A percentile compares a stretch with the other conserved stretches of the same genome.
Evolutionary conservation across 192 early-diverging fungal genomes (phyloP).

Genomic region (Backusella australiensis): DNA sequence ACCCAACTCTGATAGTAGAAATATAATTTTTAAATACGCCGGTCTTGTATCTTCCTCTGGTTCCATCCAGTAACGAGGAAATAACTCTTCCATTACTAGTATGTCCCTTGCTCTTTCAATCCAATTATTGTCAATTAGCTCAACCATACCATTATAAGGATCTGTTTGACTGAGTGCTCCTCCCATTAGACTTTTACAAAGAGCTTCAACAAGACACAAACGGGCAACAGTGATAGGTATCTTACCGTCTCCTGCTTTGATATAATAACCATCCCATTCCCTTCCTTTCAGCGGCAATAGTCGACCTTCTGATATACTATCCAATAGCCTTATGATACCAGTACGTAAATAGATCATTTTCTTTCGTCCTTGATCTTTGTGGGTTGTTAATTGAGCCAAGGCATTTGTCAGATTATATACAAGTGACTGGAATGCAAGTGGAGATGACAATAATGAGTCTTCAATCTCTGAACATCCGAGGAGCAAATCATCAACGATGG

Average conservation of each 20-base stretch:
- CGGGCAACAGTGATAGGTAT: conserved; percentile 11
- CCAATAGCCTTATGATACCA: conserved; percentile 15
- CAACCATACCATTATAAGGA: conserved; percentile 3
- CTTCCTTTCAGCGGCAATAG: conserved; percentile 13
- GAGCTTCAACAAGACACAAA: conserved; percentile 23
- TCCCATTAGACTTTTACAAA: conserved; percentile 25
- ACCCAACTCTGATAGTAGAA: conserved; percentile 20
- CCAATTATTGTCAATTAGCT: background rate
- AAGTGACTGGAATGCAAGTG: conserved; percentile 35
- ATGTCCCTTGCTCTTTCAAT: conserved; percentile 3
- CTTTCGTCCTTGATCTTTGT: background rate
- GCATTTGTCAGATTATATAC: conserved; percentile 33
- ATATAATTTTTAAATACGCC: conserved; percentile 11
- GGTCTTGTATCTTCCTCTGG: background rate
- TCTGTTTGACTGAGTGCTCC: background rate
- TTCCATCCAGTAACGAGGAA: conserved; percentile 24
- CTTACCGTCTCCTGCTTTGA: background rate
- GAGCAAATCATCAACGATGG: conserved; percentile 23
- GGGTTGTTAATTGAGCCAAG: conserved; percentile 16
- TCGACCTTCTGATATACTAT: conserved; percentile 12
- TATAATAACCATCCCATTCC: conserved; percentile 15
- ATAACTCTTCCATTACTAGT: conserved; percentile 2
- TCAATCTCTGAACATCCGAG: conserved; percentile 3
- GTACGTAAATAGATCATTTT: background rate
- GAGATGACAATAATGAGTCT: conserved; percentile 24